Conservation (phyloP, 2,329 filamentous ascomycete species). For the Drechmeria coniospora region DNA sequence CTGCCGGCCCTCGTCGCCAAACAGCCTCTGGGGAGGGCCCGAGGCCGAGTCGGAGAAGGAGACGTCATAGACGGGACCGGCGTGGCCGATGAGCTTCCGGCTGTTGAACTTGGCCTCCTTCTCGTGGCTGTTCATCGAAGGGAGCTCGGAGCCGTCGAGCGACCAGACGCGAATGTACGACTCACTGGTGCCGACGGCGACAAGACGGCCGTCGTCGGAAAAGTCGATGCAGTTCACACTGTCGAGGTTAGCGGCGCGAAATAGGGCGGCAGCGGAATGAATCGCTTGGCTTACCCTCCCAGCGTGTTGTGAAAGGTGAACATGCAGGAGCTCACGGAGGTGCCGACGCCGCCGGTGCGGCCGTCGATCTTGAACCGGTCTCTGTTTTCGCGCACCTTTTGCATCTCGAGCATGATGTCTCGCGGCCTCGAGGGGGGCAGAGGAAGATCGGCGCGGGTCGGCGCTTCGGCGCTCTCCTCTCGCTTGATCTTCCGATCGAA, state of each 20-base stretch:
- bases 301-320: constrained; percentile 97
- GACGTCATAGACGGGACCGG: constrained; percentile 75
- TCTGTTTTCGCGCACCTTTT: constrained; percentile 82
- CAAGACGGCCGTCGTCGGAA: constrained; percentile 74
- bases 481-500: constrained; percentile 81
- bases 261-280: not conserved
- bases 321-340: constrained; percentile 82
- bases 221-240: constrained; percentile 92
- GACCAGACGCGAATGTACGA: constrained; percentile 95
- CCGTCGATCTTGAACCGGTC: constrained; percentile 82
- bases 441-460: constrained; percentile 63
- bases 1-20: constrained; percentile 29
- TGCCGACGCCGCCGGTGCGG: constrained; percentile 67
- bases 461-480: constrained; percentile 75
- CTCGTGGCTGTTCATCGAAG: constrained; percentile 44
- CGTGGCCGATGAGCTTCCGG: constrained; percentile 73
- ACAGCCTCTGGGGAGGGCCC: constrained; percentile 29
- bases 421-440: constrained; percentile 76
- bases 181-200: constrained; percentile 79
- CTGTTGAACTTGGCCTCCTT: constrained; percentile 45
- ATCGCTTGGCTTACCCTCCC: constrained; percentile 48
- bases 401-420: constrained; percentile 87
- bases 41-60: constrained; percentile 68
- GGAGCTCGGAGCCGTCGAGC: constrained; percentile 68
- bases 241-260: not conserved